These are phyloP conservation scores for Candida pseudofarinosa DNA, from an alignment of 805 yeast genomes.

Conservation along the genomic window DNA sequence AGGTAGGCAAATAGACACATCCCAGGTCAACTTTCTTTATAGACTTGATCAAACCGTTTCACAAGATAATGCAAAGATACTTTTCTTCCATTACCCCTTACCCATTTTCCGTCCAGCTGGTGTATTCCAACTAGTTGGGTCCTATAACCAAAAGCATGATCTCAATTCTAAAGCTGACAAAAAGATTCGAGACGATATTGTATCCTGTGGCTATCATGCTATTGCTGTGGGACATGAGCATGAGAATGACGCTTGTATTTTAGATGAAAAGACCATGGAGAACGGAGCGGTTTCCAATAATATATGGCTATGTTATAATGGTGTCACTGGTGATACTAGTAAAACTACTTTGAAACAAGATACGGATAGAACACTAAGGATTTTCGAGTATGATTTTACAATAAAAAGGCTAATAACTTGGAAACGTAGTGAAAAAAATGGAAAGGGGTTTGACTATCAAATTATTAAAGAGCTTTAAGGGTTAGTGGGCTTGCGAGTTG, in stretches of 20 bases:
- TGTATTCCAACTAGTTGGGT: constrained; percentile 34
- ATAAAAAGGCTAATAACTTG: constrained; percentile 28
- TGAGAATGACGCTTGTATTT: constrained; percentile 39
- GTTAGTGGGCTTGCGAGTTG: too few species aligned
- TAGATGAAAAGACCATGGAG: constrained; percentile 11
- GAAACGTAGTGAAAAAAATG: constrained; percentile 28
- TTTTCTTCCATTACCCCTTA: constrained; percentile 39
- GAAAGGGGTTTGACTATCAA: constrained; percentile 26
- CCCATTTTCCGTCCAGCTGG: constrained; percentile 41
- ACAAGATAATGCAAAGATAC: constrained; percentile 19
- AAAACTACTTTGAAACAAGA: constrained; percentile 19
- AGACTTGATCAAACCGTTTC: constrained; percentile 14
- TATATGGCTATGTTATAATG: constrained; percentile 38
- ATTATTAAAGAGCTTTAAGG: constrained; percentile 10
- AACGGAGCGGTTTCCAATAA: constrained; percentile 5
- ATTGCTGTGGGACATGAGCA: constrained; percentile 43
- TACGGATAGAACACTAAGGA: constrained; percentile 30
- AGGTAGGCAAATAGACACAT: constrained; percentile 20
- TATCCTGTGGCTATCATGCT: constrained; percentile 31
- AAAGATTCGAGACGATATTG: constrained; percentile 30
- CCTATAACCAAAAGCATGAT: constrained; percentile 34
- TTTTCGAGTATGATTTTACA: constrained; percentile 31
- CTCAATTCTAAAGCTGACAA: constrained; percentile 25
- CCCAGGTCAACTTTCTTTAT: constrained; percentile 34
- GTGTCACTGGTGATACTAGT: constrained; percentile 37